Conservation (phyloP, 2,329 filamentous ascomycete genomes). For the Fusarium mundagurra region DNA sequence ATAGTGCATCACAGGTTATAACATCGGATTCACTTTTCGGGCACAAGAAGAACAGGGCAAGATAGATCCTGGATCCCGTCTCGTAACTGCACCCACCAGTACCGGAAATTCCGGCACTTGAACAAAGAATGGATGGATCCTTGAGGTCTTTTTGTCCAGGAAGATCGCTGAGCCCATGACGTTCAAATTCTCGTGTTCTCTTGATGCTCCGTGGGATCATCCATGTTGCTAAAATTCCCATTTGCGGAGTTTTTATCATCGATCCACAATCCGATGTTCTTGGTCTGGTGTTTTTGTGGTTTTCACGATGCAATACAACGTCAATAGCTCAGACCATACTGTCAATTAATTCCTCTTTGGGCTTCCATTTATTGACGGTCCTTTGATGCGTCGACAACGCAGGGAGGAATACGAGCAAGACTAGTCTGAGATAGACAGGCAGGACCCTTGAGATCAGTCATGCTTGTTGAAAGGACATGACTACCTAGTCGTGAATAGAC, state of each 20-base stretch:
- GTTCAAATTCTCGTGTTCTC: constrained; percentile 26
- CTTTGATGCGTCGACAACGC: constrained; percentile 17
- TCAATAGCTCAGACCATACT: constrained; percentile 21
- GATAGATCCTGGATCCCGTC: background rate
- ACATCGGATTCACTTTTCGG: background rate
- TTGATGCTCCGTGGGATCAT: background rate
- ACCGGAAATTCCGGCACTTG: constrained; percentile 20
- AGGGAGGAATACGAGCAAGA: constrained; percentile 35
- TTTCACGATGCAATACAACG: constrained; percentile 2
- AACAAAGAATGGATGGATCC: background rate
- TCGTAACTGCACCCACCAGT: constrained; percentile 8
- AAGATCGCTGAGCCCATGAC: constrained; percentile 23
- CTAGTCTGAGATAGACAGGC: constrained; percentile 14
- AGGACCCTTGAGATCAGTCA: constrained; percentile 15
- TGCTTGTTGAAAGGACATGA: background rate
- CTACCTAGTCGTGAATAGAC: background rate
- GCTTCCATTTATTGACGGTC: background rate
- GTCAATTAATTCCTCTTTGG: constrained; percentile 12
- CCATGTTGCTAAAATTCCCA: constrained; percentile 25
- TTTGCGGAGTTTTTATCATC: constrained; percentile 21
- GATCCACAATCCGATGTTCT: constrained; percentile 14
- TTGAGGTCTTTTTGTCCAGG: constrained; percentile 10
- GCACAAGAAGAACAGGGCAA: background rate
- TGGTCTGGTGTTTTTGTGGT: background rate
- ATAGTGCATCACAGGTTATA: constrained; percentile 18